A percentile compares a stretch with the other conserved stretches of the same genome.
Evolutionary conservation across 306 rosid species (phyloP).

Genomic region (Heteromeles arbutifolia): DNA sequence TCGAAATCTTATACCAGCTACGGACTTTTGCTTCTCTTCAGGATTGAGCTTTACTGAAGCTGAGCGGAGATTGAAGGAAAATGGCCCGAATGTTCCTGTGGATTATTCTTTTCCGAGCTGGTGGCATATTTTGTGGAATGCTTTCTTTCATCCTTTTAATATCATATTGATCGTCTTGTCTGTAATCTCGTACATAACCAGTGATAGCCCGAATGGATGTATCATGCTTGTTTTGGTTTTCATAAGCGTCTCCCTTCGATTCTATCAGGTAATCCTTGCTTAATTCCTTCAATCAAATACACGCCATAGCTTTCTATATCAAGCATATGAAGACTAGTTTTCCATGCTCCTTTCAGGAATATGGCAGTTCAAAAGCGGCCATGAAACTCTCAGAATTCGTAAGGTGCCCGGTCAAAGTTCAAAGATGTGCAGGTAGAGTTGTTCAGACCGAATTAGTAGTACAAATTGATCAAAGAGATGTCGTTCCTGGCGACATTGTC

Average conservation of each 20-base stretch:
- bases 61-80: conserved; percentile 59
- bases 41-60: conserved; percentile 82
- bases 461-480: conserved; percentile 79
- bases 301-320: not conserved
- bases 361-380: conserved; percentile 80
- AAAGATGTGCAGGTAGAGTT: conserved; percentile 82
- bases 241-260: conserved; percentile 67
- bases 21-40: conserved; percentile 22
- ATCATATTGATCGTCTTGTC: conserved; percentile 67
- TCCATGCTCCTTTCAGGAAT: conserved; percentile 41
- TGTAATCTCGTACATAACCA: conserved; percentile 48
- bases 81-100: conserved; percentile 67
- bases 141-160: conserved; percentile 76
- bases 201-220: conserved; percentile 55
- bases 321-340: not conserved
- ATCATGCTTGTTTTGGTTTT: conserved; percentile 73
- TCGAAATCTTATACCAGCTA: not conserved
- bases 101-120: conserved; percentile 56
- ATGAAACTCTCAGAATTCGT: conserved; percentile 68
- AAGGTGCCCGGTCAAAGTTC: conserved; percentile 68
- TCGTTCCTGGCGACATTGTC: conserved; percentile 83
- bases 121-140: conserved; percentile 74
- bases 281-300: not conserved
- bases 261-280: conserved; percentile 53
- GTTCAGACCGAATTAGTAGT: conserved; percentile 64